These are phyloP conservation scores for barrel medic (Medicago truncatula) DNA, from an alignment of 306 rosid species.

Conservation along the genomic window DNA sequence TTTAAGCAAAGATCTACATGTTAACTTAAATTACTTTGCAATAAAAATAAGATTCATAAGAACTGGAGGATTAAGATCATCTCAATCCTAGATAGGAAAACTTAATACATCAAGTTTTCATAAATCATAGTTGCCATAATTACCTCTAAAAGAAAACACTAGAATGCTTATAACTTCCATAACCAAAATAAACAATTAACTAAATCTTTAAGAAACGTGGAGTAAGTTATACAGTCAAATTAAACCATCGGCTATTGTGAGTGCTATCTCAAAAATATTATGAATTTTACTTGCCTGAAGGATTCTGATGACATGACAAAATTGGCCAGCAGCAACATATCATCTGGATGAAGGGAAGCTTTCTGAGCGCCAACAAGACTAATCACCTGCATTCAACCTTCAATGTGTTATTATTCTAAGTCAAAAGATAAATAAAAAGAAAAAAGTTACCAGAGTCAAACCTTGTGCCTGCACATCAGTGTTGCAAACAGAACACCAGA, in stretches of 20 bases:
- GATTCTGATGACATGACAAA: slow-evolving; percentile 97
- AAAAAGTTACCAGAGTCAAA: slow-evolving; percentile 35
- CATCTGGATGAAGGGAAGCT: slow-evolving; percentile 99
- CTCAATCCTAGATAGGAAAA: not conserved
- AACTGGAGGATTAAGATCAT: not conserved
- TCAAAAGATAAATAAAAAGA: slow-evolving; percentile 11
- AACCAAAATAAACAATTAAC: slow-evolving; percentile 28
- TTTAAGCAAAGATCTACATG: not conserved
- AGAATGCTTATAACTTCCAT: slow-evolving; percentile 20
- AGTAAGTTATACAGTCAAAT: slow-evolving; percentile 34
- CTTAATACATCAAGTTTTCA: not conserved
- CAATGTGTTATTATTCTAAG: slow-evolving; percentile 43
- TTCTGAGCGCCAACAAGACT: slow-evolving; percentile 99
- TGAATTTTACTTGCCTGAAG: slow-evolving; percentile 74
- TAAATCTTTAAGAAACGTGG: slow-evolving; percentile 10
- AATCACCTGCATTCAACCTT: slow-evolving; percentile 75
- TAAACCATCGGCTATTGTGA: not conserved
- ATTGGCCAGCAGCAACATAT: slow-evolving; percentile 86
- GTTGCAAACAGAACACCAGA: slow-evolving; percentile 95
- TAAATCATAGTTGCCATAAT: slow-evolving; percentile 8
- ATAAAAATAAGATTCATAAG: not conserved
- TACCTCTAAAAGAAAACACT: slow-evolving; percentile 21
- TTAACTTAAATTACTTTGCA: slow-evolving; percentile 6
- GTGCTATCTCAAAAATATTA: slow-evolving; percentile 31
- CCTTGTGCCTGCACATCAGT: slow-evolving; percentile 98